A percentile compares a stretch with the other conserved stretches of the same genome.
Conservation (phyloP, 257 asterid genomes). For the Cordia subcordata region DNA sequence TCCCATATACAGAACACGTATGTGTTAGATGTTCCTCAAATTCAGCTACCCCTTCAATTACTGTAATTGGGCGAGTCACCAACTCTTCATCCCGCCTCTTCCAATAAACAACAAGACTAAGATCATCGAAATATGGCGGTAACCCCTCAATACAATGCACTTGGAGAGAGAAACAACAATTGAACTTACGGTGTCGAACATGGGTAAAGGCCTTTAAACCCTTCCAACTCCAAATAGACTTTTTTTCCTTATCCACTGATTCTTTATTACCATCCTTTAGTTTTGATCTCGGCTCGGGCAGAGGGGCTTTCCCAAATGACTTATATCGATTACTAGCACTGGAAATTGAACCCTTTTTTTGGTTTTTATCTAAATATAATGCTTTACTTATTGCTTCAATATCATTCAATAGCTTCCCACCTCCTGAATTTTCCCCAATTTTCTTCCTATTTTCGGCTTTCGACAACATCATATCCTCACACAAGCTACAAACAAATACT, state of each 20-base stretch:
- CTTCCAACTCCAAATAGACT: slow-evolving; percentile 94
- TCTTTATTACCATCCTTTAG: slow-evolving; percentile 43
- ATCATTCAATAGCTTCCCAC: slow-evolving; percentile 63
- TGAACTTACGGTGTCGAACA: slow-evolving; percentile 58
- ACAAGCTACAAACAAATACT: slow-evolving; percentile 22
- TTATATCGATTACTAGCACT: slow-evolving; percentile 84
- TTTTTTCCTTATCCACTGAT: slow-evolving; percentile 54
- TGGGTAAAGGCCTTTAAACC: slow-evolving; percentile 69
- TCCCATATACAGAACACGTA: slow-evolving; percentile 72
- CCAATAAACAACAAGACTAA: slow-evolving; percentile 74
- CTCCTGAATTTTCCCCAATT: slow-evolving; percentile 51
- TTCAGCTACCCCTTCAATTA: slow-evolving; percentile 58
- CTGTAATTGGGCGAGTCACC: slow-evolving; percentile 56
- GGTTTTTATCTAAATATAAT: slow-evolving; percentile 45
- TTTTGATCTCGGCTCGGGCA: slow-evolving; percentile 51
- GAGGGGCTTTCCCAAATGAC: slow-evolving; percentile 57
- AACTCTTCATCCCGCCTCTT: slow-evolving; percentile 74
- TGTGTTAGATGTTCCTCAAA: slow-evolving; percentile 73
- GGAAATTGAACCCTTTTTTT: slow-evolving; percentile 55
- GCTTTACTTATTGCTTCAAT: slow-evolving; percentile 69
- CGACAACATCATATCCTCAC: slow-evolving; percentile 47
- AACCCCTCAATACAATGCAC: slow-evolving; percentile 79
- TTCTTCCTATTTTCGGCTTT: slow-evolving; percentile 61
- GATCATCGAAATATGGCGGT: slow-evolving; percentile 51
- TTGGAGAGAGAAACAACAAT: slow-evolving; percentile 66